Conservation (phyloP, 441 rosid genomes). For the Monsonia emarginata region DNA sequence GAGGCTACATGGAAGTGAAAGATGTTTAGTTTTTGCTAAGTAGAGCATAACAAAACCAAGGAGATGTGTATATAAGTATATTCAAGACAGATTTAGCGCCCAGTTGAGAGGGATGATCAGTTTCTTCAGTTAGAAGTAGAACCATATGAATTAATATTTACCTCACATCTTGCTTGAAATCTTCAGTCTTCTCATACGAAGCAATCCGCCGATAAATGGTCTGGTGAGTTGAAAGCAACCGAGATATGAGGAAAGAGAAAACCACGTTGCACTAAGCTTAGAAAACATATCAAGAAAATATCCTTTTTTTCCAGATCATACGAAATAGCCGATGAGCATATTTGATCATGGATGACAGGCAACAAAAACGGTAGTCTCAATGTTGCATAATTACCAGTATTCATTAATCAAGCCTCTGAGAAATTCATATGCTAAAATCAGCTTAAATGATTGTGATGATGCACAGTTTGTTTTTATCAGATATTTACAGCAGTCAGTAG, state of each 20-base stretch:
- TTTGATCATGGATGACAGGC: background rate
- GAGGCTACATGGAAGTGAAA: background rate
- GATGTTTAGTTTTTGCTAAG: background rate
- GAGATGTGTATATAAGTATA: too few species aligned
- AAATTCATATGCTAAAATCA: background rate
- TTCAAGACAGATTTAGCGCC: too few species aligned
- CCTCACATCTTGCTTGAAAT: constrained; percentile 64
- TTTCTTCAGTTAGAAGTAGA: too few species aligned
- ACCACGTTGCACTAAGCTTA: background rate
- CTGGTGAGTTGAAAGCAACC: constrained; percentile 28
- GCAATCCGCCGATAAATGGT: constrained; percentile 56
- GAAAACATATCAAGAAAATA: background rate
- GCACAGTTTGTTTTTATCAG: background rate
- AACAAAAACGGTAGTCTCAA: too few species aligned
- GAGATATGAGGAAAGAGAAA: constrained; percentile 12
- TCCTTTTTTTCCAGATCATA: background rate
- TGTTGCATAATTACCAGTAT: background rate
- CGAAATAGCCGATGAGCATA: background rate
- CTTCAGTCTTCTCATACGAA: constrained; percentile 53
- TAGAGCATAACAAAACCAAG: too few species aligned
- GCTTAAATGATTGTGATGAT: background rate
- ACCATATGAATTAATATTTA: constrained; percentile 22
- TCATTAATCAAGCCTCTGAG: background rate
- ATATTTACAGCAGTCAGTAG: too few species aligned
- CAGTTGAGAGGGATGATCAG: background rate